Base-by-base conservation (phyloP, 257 asterid genomes). In the Nicotiana benthamiana region DNA sequence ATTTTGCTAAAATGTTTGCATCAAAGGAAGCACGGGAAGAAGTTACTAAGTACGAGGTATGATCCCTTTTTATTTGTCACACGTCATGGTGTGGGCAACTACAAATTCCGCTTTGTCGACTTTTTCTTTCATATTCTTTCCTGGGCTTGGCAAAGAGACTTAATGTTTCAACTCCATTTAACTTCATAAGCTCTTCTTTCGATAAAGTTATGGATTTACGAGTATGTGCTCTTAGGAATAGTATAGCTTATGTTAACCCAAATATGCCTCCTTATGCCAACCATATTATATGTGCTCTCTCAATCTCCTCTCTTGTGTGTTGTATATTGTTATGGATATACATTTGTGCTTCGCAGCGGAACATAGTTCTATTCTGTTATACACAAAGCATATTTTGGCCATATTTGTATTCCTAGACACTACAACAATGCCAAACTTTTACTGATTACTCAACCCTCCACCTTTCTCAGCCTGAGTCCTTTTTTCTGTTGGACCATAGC, bases 21-120 rank as follows among this genome's bases (percentile, higher is more conserved):
- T 91, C 95, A 6, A 87, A 86, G 88, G 90, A 88, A 86, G 94
- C 87, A 78, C 93, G 77, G 82, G 97, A 89, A 67, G 97, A 96
- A 84, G 85, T 95, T 62, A 83, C 82, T 70, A 86, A 86, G 72
- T 90, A 75, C 52, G 95, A 93, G 97, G 98, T 93, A 85, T 32
- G n/a, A 52, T 30, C 59, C 15, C 6, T 82, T 51, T 80, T 56
- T 80, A 65, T 68, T 46, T 12, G 16, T 22, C 46, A 70, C 77
- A 20, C 34, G 1, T 40, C 57, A 40, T 68, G 1, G 57, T 22
- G 36, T 70, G 22, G 36, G n/a, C 32, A 70, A 24, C 24, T 10
- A 12, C 4, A 51, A 1, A 51, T 12, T 10, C 56, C 18, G 3
- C 48, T 70, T 12, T 43, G 12, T 70, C 34, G 1, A 67, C 54